Base-by-base conservation (phyloP, 1,284 basidiomycete genomes). In the Puccinia triticina region DNA sequence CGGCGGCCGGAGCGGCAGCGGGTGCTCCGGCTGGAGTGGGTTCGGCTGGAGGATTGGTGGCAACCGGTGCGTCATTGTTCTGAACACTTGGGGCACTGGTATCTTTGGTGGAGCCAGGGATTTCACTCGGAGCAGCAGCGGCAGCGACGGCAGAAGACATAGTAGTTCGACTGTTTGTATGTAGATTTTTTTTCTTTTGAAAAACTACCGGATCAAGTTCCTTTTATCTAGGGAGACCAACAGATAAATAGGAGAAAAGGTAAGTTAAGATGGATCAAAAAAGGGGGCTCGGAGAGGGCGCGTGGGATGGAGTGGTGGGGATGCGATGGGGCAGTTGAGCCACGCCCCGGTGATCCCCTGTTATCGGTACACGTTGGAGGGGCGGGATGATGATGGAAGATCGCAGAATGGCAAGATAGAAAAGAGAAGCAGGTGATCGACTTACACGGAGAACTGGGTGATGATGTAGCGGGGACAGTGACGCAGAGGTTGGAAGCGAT, bases 131-230 rank as follows among this genome's bases (percentile, higher is more conserved):
- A 59, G 84, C 73, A 34, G 80, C 73, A 57, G 84, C 82, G 59
- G 84, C 82, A 81, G 84, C 83, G 83, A 86, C 84, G 84, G 86
- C 85, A 83, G 84, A 85, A 40, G 84, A 76, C 78, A 81, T 81
- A 55, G 46, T 48, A 32, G 46, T 64, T 64, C 23, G 40, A 29
- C 26, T 55, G 53, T 74, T 55, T 55, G 55, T 74, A 32, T 50
- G 32, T 32, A 26, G 67, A 12, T 23, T 34, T 14, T 8, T 40
- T 46, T 46, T 37, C 50, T 10, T 10, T 7, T 8, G 48, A 23
- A 43, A 37, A 26, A 46, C 43, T 46, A 26, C 40, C 66, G 66
- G 66, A 69, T 69, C 40, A 69, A 46, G 66, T 40, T n/a, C 21
- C 21, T 69, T 46, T 69, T 43, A 23, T 48, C 23, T 69, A n/a